Evolutionary conservation across 495 filamentous ascomycete genomes (phyloP), one percentile per base, ranked within the genome.

Genomic region (Glonium stellatum): DNA sequence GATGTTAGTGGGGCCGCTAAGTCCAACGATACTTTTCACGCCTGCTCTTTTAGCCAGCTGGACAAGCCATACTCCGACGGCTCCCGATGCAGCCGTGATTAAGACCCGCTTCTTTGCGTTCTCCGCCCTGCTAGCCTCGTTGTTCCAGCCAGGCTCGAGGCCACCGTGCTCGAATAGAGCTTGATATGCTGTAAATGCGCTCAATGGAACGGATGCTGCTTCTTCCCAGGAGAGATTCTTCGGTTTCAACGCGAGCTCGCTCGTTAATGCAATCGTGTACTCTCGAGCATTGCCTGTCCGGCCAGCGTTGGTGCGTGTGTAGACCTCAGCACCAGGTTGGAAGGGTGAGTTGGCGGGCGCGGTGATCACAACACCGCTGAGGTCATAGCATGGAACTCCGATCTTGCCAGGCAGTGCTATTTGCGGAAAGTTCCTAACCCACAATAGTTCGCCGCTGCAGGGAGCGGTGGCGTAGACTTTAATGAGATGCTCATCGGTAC

Each of bases 391-490:
- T 3, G 82, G 83, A 22, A 84, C 77, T 12, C 12, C 8, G 51
- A 15, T n/a, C 47, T 63, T 27, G 15, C 62, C 62, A 51, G 72
- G 71, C 4, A 76, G 75, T 36, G 72, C 68, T 1, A 75, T 76
- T 5, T 21, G 15, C 4, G 77, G 71, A 51, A 76, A 82, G 54
- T 76, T 71, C 34, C 73, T 63, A n/a, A 66, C 70, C 69, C 75
- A 77, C 9, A 67, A 57, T 11, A 84, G 73, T 61, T 85, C 84
- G 50, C 82, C 78, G 52, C 78, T 73, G 60, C 76, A 83, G 53
- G 81, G 79, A 22, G 82, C 77, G 18, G 78, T 76, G 5, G 81
- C 75, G 49, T 76, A 72, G 21, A 86, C 78, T 54, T 79, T 79
- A 67, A 87, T 76, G 4, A 86, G 76, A 57, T 85, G 82, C 61